A percentile compares a stretch with the other conserved stretches of the same genome.
phyloP scores from a whole-genome alignment of 805 yeast genomes.

The Scheffersomyces amazonensis region DNA sequence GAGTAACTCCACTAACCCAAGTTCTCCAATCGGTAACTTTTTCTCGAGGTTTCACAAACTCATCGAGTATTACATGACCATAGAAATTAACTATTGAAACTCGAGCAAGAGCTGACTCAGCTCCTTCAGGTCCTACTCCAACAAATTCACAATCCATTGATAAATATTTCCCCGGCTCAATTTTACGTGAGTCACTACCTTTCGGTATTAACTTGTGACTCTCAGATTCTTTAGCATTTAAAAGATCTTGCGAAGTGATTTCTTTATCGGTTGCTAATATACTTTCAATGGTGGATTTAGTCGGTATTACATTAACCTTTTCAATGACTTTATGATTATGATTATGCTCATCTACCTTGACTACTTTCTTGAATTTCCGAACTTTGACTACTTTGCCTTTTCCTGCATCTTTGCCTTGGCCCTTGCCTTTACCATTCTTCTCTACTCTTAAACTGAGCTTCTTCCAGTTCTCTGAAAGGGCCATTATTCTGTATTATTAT shows the following conservation, averaged over 20 bases:
- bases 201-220: slow-evolving; percentile 1
- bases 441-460: no score
- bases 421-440: no score
- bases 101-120: slow-evolving; percentile 72
- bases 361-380: no score
- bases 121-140: slow-evolving; percentile 78
- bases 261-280: slow-evolving; percentile 16
- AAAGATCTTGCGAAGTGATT: slow-evolving; percentile 11
- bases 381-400: no score
- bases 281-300: not conserved
- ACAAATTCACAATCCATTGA: slow-evolving; percentile 95
- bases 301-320: no score
- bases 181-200: slow-evolving; percentile 23
- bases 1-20: slow-evolving; percentile 83
- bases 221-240: slow-evolving; percentile 2
- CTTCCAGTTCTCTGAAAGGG: no score
- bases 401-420: no score
- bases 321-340: no score
- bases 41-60: slow-evolving; percentile 72
- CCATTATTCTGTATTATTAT: no score
- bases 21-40: slow-evolving; percentile 89
- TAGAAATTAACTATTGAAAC: slow-evolving; percentile 83
- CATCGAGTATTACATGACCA: slow-evolving; percentile 70
- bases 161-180: slow-evolving; percentile 64
- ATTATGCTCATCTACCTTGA: no score